Evolutionary conservation across 1,139 yeast genomes (phyloP).

Genomic region (Kodamaea alishanica): DNA sequence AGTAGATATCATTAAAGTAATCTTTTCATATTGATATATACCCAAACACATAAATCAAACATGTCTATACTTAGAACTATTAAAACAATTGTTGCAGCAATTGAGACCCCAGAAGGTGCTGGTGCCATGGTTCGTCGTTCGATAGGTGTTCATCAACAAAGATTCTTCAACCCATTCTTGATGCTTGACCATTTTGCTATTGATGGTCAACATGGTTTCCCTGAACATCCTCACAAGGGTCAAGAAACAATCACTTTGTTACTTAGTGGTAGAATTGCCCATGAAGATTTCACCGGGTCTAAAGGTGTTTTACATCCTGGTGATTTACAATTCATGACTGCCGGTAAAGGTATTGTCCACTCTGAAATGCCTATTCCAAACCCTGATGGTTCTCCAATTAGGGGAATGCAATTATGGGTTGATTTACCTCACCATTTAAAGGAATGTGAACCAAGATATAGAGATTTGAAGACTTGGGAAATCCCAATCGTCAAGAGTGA

Average conservation of each 20-base stretch:
- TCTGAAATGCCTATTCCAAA: slow-evolving; percentile 78
- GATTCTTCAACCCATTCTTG: slow-evolving; percentile 68
- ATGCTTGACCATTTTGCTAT: slow-evolving; percentile 76
- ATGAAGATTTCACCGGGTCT: slow-evolving; percentile 87
- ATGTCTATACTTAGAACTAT: slow-evolving; percentile 43
- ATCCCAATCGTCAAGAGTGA: slow-evolving; percentile 65
- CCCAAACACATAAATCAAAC: no score
- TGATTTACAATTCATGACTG: slow-evolving; percentile 93
- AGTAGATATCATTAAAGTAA: no score
- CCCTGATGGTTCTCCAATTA: slow-evolving; percentile 53
- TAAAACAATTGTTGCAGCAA: slow-evolving; percentile 56
- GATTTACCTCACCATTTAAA: slow-evolving; percentile 74
- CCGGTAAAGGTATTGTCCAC: slow-evolving; percentile 86
- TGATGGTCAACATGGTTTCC: slow-evolving; percentile 56
- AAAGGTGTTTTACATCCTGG: slow-evolving; percentile 78
- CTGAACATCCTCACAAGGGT: slow-evolving; percentile 91
- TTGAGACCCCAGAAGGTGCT: slow-evolving; percentile 80
- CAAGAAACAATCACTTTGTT: slow-evolving; percentile 84
- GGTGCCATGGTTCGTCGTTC: slow-evolving; percentile 85
- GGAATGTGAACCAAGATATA: slow-evolving; percentile 70
- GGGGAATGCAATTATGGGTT: slow-evolving; percentile 89
- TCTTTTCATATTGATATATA: no score
- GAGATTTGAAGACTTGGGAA: slow-evolving; percentile 70
- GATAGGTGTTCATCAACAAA: slow-evolving; percentile 62
- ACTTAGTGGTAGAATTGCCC: slow-evolving; percentile 74